Evolutionary conservation across 352 stramenopile genomes (phyloP), one percentile per base, ranked within the genome.

Genomic region (Globisporangium viniferum): DNA sequence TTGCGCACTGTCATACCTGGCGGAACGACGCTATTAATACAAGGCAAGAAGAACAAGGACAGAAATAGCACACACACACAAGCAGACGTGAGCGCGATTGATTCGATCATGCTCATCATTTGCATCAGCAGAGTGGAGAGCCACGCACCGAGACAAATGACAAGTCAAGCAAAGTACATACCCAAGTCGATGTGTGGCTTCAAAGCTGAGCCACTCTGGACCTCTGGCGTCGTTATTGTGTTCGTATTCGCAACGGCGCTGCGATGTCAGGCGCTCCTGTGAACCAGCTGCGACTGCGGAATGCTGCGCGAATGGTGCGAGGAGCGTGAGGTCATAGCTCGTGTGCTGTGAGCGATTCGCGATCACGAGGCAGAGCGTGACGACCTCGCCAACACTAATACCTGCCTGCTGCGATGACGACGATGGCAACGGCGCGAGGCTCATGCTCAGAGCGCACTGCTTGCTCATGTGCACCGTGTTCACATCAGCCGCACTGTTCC

Each of bases 181-280:
- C 82, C 82, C 82, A 59, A 93, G 75, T n/a, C 78, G 82, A 59
- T 91, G 82, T 7, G 76, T 84, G 39, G 81, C 75, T 64, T 93
- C 84, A 48, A 93, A 90, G 15, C 75, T 75, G 55, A 91, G 68
- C 64, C 78, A 86, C 4, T 36, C 51, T n/a, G 57, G 59, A 41
- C 15, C 18, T 48, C 36, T n/a, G 39, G 14, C 20, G 48, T 48
- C 53, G 35, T 39, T 18, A 24, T 44, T n/a, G 20, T n/a, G 36
- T 12, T 48, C 15, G 46, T 12, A 6, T 36, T 2, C 39, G 27
- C 29, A 31, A 31, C 14, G 9, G 27, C 27, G 5, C 24, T 59
- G 29, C 48, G 33, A 27, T 70, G 31, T 14, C 1, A 14, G 27
- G 33, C 27, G 56, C 51, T 65, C 62, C 9, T 33, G 56, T 9